A percentile compares a stretch with the other conserved stretches of the same genome.
phyloP scores from a whole-genome alignment of 2,329 filamentous ascomycete species.

The Trichoderma sp. region DNA sequence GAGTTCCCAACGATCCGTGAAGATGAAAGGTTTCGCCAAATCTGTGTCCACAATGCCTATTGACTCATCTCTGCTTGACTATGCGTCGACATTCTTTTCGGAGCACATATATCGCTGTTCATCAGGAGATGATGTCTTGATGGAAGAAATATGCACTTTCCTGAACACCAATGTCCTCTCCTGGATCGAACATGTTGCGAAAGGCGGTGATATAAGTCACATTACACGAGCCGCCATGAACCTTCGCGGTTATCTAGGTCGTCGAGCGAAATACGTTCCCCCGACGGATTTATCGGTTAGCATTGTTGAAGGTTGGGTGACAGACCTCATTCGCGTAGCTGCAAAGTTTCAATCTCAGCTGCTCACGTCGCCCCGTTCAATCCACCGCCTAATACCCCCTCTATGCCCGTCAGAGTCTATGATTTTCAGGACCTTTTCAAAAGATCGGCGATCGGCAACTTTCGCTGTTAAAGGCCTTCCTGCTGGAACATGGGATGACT shows the following conservation, averaged over 20 bases:
- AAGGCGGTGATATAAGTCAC: neutral
- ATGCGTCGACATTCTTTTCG: neutral
- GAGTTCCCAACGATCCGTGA: neutral
- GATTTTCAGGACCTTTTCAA: neutral
- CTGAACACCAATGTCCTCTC: neutral
- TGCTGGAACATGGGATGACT: neutral
- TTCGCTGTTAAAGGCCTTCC: neutral
- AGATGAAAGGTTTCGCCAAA: neutral
- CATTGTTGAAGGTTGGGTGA: neutral
- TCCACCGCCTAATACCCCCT: slow-evolving; percentile 2
- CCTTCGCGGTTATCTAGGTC: neutral
- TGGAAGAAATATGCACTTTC: neutral
- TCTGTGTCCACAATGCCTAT: neutral
- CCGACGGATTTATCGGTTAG: neutral
- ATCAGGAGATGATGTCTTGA: neutral
- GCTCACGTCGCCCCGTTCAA: neutral
- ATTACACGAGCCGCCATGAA: neutral
- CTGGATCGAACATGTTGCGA: slow-evolving; percentile 7
- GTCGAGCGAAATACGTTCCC: neutral
- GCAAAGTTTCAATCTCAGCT: neutral
- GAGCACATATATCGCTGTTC: neutral
- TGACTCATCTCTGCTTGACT: neutral
- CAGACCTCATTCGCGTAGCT: neutral
- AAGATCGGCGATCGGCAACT: neutral
- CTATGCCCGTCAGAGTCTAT: neutral